These are phyloP conservation scores for Colletotrichum eleusines DNA, from an alignment of 2,329 filamentous ascomycete species.

Conservation along the genomic window DNA sequence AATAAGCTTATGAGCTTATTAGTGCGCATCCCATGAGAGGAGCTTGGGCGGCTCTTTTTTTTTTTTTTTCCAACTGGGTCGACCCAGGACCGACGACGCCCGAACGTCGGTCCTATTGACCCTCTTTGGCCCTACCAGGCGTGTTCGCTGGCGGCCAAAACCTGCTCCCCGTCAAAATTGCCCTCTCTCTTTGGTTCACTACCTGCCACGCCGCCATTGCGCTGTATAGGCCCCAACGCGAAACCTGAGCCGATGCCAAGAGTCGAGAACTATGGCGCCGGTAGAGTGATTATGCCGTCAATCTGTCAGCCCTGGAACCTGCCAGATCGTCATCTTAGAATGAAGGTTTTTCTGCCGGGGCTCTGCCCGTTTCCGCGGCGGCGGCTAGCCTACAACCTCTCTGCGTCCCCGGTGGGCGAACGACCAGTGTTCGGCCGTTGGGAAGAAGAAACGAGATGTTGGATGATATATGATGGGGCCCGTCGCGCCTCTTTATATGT, in stretches of 20 bases:
- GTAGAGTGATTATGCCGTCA: neutral
- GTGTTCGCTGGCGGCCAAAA: neutral
- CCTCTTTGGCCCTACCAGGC: neutral
- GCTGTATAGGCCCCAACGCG: neutral
- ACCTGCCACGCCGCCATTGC: slow-evolving; percentile 1
- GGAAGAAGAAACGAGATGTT: neutral
- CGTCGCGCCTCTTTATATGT: neutral
- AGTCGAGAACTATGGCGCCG: neutral
- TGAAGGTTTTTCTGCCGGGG: neutral
- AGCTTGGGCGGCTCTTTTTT: neutral
- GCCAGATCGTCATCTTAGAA: neutral
- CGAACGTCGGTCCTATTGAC: neutral
- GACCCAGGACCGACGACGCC: neutral
- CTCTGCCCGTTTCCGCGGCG: neutral
- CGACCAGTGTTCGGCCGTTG: neutral
- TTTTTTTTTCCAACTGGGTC: neutral
- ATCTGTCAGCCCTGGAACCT: slow-evolving; percentile 2
- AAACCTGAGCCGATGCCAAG: neutral
- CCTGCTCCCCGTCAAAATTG: neutral
- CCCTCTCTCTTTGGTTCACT: neutral
- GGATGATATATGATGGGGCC: neutral
- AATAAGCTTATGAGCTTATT: slow-evolving; percentile 19
- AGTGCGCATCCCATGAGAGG: slow-evolving; percentile 4
- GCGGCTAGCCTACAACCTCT: neutral
- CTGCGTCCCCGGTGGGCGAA: neutral